Conservation (phyloP, 2,329 filamentous ascomycete genomes). For the Rosellinia necatrix region DNA sequence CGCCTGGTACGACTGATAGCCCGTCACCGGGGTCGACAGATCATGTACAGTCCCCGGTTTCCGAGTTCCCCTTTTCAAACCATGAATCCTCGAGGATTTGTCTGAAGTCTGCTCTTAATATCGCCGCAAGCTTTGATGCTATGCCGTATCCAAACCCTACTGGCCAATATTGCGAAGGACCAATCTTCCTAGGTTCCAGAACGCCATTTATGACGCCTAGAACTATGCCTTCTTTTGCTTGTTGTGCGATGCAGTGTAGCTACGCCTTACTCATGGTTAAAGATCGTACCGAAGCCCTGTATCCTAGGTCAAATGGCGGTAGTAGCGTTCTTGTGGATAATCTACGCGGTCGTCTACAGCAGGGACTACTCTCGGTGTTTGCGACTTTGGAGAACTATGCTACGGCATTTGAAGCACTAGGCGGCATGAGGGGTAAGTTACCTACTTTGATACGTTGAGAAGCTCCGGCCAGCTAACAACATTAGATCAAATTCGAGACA, state of each 20-base stretch:
- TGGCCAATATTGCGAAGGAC: conserved; percentile 41
- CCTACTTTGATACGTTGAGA: not conserved
- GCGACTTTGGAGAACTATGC: conserved; percentile 50
- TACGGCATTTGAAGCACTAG: conserved; percentile 51
- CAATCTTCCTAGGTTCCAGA: conserved; percentile 43
- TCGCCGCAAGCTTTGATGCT: conserved; percentile 50
- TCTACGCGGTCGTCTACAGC: conserved; percentile 47
- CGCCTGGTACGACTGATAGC: conserved; percentile 38
- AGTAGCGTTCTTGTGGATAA: conserved; percentile 40
- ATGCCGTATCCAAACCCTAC: conserved; percentile 53
- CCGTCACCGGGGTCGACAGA: conserved; percentile 30
- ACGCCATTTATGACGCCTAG: conserved; percentile 48
- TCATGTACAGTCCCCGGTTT: conserved; percentile 16
- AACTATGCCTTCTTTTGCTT: conserved; percentile 51
- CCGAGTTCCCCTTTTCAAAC: conserved; percentile 49
- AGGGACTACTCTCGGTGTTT: conserved; percentile 48
- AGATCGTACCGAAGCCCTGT: conserved; percentile 47
- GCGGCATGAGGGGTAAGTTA: conserved; percentile 49
- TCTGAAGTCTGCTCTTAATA: conserved; percentile 53
- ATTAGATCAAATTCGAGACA: conserved; percentile 41
- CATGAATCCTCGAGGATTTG: conserved; percentile 55
- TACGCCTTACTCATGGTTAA: conserved; percentile 51
- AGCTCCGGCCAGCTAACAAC: conserved; percentile 17
- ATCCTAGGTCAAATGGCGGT: conserved; percentile 35
- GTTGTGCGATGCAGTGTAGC: conserved; percentile 52